Evolutionary conservation across 805 yeast species (phyloP), one percentile per base, ranked within the genome.

Genomic region (Lipomyces yamadae): DNA sequence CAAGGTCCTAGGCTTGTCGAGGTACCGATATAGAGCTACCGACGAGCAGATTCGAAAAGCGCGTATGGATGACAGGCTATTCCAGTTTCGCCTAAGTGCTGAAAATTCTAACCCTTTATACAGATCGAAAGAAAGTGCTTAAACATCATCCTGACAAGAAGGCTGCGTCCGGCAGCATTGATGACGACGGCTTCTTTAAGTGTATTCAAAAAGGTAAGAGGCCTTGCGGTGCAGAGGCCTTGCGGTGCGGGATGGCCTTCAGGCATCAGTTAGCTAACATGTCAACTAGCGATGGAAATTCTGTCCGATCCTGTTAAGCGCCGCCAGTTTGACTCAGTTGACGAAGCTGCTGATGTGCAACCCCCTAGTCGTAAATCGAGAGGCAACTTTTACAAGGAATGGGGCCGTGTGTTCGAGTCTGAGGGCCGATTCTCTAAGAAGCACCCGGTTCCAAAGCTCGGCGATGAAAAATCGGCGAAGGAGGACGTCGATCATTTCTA

Each of bases 61-160:
- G 65, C 98, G 94, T 64, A 64, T 4, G 67, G 56, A 32, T 7
- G 15, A 13, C 6, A 5, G 2, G 13, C 3, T 11, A 11, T 10
- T 33, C 54, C 10, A 32, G 13, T 32, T 1, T 7, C 37, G 32
- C 6, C 34, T 35, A 15, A 33, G 29, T 54, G 8, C 7, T 24
- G 6, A 29, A 3, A 7, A 32, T 24, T 4, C 62, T 62, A 42
- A 62, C 56, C 8, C 0, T 13, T 11, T 34, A 5, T 50, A 45
- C 33, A 64, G 67, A 70, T 85, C 89, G 99, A 85, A 89, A 89
- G 79, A 96, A 92, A 81, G 98, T 95, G 35, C 85, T 95, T 81
- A 91, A 89, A 83, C 97, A 94, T 80, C 99, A 95, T 80, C 99
- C 99, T 72, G 99, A 95, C 81, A 95, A 95, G 85, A 93, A 91